Conservation (phyloP, 2,329 filamentous ascomycete species). For the Colletotrichum tropicicola region DNA sequence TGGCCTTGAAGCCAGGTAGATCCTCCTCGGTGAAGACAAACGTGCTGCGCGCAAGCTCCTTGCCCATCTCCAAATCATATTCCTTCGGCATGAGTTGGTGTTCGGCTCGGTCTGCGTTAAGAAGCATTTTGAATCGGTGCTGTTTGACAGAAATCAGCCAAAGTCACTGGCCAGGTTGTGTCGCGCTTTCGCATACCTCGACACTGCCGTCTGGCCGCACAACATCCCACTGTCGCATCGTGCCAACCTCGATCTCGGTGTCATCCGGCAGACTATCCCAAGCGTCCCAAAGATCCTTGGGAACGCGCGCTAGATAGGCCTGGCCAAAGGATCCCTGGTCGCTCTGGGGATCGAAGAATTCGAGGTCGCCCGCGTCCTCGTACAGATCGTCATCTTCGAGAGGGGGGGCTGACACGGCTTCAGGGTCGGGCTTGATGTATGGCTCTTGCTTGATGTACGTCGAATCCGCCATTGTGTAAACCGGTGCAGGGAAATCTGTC, state of each 20-base stretch:
- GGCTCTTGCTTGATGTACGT: slow-evolving; percentile 39
- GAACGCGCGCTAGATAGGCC: slow-evolving; percentile 78
- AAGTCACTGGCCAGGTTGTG: not conserved
- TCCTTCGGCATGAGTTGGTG: slow-evolving; percentile 86
- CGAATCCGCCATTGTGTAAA: slow-evolving; percentile 25
- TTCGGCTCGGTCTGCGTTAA: slow-evolving; percentile 69
- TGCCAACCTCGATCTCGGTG: slow-evolving; percentile 83
- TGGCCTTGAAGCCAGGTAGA: slow-evolving; percentile 67
- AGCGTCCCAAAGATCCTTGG: slow-evolving; percentile 81
- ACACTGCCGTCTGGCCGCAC: slow-evolving; percentile 61
- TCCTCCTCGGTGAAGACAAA: slow-evolving; percentile 96
- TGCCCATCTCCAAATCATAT: slow-evolving; percentile 80
- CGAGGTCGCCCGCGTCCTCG: slow-evolving; percentile 64
- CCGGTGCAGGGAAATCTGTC: not conserved
- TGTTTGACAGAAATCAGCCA: slow-evolving; percentile 29
- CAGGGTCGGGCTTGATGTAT: slow-evolving; percentile 59
- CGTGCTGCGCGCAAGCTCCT: slow-evolving; percentile 66
- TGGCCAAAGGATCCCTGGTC: slow-evolving; percentile 30
- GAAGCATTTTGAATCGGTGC: slow-evolving; percentile 70
- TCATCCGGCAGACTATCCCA: slow-evolving; percentile 83
- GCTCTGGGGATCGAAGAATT: slow-evolving; percentile 59
- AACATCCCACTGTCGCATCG: slow-evolving; percentile 69
- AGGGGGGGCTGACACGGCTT: slow-evolving; percentile 49
- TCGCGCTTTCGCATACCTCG: slow-evolving; percentile 32
- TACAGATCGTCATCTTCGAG: slow-evolving; percentile 75